These are phyloP conservation scores for Fusarium sp. DNA, from an alignment of 2,329 filamentous ascomycete genomes.

Conservation along the genomic window DNA sequence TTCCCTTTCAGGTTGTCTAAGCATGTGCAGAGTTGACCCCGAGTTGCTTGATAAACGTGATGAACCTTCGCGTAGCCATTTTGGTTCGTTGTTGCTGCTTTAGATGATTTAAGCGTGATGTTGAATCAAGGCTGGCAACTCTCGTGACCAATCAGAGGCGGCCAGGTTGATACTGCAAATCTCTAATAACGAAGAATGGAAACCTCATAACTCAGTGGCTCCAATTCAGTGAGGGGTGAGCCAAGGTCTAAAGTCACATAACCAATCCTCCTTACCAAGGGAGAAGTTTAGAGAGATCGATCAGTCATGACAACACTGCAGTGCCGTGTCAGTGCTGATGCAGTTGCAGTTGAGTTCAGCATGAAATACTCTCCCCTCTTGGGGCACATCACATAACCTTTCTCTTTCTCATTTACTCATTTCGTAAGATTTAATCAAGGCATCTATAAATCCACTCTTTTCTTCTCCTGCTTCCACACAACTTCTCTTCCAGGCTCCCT, in stretches of 20 bases:
- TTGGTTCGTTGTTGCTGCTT: constrained; percentile 8
- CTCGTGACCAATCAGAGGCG: constrained; percentile 26
- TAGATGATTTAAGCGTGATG: constrained; percentile 24
- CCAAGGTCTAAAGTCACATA: background rate
- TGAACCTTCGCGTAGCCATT: constrained; percentile 23
- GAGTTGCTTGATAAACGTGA: constrained; percentile 16
- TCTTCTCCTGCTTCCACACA: constrained; percentile 19
- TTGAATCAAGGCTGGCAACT: constrained; percentile 31
- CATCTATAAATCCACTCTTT: constrained; percentile 15
- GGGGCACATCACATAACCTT: background rate
- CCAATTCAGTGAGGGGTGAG: constrained; percentile 4
- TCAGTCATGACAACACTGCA: constrained; percentile 48
- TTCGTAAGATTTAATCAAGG: constrained; percentile 14
- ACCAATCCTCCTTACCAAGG: constrained; percentile 5
- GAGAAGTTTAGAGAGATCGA: background rate
- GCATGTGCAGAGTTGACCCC: background rate
- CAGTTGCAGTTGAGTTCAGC: background rate
- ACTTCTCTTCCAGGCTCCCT: constrained; percentile 21
- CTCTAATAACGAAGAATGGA: constrained; percentile 12
- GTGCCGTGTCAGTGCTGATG: constrained; percentile 37
- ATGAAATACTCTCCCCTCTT: constrained; percentile 3
- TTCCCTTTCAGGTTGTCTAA: background rate
- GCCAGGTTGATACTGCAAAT: constrained; percentile 30
- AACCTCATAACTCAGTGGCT: background rate
- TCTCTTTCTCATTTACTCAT: background rate